phyloP scores from a whole-genome alignment of 2,329 filamentous ascomycete species.

The Penicillium sp. region DNA sequence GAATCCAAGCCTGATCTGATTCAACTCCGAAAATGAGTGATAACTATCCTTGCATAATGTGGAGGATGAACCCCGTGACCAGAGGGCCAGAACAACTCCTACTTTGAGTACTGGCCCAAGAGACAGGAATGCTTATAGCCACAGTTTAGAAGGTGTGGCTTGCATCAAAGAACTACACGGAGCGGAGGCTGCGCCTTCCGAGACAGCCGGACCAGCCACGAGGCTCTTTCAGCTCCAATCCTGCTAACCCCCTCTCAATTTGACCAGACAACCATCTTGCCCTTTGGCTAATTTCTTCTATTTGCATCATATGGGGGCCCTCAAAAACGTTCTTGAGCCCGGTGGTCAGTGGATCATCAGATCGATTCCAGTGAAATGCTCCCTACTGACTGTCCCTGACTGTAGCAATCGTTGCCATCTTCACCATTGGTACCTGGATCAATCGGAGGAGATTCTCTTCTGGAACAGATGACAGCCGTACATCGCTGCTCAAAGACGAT shows the following conservation, averaged over 20 bases:
- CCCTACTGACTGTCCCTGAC: background rate
- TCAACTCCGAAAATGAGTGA: background rate
- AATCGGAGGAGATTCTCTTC: background rate
- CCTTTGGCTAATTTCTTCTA: background rate
- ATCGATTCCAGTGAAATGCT: background rate
- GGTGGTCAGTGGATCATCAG: constrained; percentile 2
- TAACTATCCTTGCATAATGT: background rate
- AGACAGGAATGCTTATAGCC: too few relatives aligned
- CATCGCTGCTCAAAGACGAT: background rate
- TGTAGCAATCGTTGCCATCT: constrained; percentile 6
- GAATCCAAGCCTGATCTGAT: background rate
- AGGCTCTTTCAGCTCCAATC: background rate
- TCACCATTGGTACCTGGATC: constrained; percentile 7
- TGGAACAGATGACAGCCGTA: background rate
- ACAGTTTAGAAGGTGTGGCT: too few relatives aligned
- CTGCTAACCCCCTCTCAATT: background rate
- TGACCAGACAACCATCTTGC: too few relatives aligned
- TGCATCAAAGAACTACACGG: background rate
- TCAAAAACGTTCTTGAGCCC: constrained; percentile 7
- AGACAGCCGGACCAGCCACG: background rate
- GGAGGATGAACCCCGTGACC: background rate
- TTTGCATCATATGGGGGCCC: background rate
- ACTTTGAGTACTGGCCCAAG: background rate
- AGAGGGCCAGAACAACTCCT: background rate
- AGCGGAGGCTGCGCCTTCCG: background rate